Evolutionary conservation across 805 yeast species (phyloP).

Genomic region (Starmerella geochares): DNA sequence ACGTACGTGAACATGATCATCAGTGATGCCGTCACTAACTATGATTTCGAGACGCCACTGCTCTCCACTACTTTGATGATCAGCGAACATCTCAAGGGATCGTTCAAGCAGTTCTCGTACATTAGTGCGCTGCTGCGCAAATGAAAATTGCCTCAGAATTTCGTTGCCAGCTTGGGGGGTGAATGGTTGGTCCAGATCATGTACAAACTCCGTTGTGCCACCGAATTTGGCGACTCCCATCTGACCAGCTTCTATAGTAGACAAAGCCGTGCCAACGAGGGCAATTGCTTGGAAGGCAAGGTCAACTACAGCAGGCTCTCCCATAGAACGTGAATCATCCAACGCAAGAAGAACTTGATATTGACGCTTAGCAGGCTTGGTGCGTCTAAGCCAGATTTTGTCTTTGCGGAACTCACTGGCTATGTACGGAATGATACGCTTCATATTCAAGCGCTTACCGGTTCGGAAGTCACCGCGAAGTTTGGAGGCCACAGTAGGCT

Average conservation of each 20-base stretch:
- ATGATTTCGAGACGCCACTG: slow-evolving; percentile 91
- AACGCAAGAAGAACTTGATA: slow-evolving; percentile 96
- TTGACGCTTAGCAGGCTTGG: slow-evolving; percentile 93
- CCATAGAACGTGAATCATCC: slow-evolving; percentile 96
- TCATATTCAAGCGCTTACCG: slow-evolving; percentile 94
- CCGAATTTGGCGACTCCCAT: slow-evolving; percentile 86
- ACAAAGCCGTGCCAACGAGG: slow-evolving; percentile 82
- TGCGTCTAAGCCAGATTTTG: slow-evolving; percentile 94
- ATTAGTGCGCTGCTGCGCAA: slow-evolving; percentile 80
- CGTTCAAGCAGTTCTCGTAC: slow-evolving; percentile 60
- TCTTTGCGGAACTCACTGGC: slow-evolving; percentile 96
- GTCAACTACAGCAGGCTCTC: slow-evolving; percentile 80
- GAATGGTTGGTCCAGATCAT: slow-evolving; percentile 80
- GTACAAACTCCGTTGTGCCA: slow-evolving; percentile 69
- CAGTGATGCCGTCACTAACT: slow-evolving; percentile 94
- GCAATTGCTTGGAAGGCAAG: slow-evolving; percentile 92
- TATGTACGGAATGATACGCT: slow-evolving; percentile 91
- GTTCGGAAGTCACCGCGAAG: slow-evolving; percentile 92
- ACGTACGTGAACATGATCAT: slow-evolving; percentile 75
- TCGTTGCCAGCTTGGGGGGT: slow-evolving; percentile 72
- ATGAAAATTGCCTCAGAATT: slow-evolving; percentile 79
- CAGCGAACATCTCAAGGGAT: slow-evolving; percentile 64
- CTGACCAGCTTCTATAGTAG: slow-evolving; percentile 91
- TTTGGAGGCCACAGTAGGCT: slow-evolving; percentile 94
- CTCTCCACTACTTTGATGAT: slow-evolving; percentile 40